phyloP scores from a whole-genome alignment of 1,284 basidiomycete species.

The Cryptococcus sp. region DNA sequence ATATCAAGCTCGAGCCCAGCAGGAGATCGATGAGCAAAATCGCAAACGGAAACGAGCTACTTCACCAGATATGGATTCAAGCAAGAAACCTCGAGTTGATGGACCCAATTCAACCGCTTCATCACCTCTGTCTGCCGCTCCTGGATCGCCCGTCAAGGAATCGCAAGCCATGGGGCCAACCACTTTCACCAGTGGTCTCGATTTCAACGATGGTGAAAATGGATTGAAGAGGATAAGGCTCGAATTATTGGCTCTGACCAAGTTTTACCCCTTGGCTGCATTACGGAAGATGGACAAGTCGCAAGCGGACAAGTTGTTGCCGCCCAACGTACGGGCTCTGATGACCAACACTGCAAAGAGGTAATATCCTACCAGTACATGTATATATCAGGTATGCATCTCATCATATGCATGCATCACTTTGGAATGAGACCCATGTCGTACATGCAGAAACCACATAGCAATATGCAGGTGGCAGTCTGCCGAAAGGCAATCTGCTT shows the following conservation, averaged over 20 bases:
- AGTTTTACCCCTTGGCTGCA: constrained; percentile 43
- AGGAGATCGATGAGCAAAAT: background rate
- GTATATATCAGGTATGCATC: too few species aligned
- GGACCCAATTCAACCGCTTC: constrained; percentile 9
- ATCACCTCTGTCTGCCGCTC: constrained; percentile 13
- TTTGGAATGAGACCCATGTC: too few species aligned
- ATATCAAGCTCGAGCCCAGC: background rate
- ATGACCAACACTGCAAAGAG: constrained; percentile 21
- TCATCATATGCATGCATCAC: too few species aligned
- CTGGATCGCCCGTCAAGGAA: constrained; percentile 4
- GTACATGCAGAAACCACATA: too few species aligned
- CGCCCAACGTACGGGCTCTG: constrained; percentile 33
- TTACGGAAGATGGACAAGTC: constrained; percentile 37
- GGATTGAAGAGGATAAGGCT: constrained; percentile 30
- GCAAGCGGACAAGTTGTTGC: constrained; percentile 34
- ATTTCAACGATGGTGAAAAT: background rate
- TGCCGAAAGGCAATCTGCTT: too few species aligned
- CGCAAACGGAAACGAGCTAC: background rate
- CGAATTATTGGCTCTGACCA: constrained; percentile 39
- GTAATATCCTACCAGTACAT: too few species aligned
- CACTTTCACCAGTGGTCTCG: background rate
- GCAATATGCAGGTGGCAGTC: too few species aligned
- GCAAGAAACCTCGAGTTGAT: background rate
- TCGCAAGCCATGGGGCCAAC: background rate
- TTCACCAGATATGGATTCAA: background rate